Evolutionary conservation across 345 rosid species (phyloP).

Genomic region (Populus ilicifolia): DNA sequence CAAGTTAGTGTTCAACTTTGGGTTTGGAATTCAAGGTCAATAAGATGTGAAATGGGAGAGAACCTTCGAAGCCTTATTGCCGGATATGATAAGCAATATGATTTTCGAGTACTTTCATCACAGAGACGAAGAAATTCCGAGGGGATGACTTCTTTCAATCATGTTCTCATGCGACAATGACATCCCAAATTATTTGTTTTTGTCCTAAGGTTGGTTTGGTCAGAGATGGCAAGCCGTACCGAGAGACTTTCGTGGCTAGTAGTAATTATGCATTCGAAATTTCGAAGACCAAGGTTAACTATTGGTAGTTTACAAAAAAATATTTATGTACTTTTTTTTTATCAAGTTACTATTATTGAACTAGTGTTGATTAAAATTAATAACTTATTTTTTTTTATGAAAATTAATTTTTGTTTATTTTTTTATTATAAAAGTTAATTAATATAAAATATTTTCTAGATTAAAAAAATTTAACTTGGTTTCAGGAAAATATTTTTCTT

Average conservation of each 20-base stretch:
- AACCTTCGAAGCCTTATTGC: not conserved
- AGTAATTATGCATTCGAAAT: not conserved
- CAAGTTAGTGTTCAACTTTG: not conserved
- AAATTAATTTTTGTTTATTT: no score
- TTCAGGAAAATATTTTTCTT: rapidly evolving
- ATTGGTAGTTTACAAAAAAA: not conserved
- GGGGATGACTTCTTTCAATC: not conserved
- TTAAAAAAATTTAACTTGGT: no score
- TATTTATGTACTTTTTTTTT: not conserved
- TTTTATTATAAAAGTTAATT: no score
- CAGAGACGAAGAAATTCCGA: not conserved
- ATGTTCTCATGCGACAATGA: not conserved
- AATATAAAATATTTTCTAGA: no score
- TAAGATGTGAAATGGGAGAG: not conserved
- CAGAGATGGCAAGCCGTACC: not conserved
- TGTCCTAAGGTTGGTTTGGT: not conserved
- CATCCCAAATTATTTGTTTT: not conserved
- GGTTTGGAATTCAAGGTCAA: not conserved
- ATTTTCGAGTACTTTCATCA: not conserved
- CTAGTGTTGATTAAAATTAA: no score
- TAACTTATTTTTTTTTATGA: rapidly evolving
- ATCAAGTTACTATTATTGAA: no score
- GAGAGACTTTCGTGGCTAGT: not conserved
- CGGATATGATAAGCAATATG: not conserved
- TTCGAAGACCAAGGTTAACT: not conserved